phyloP scores from a whole-genome alignment of 2,329 filamentous ascomycete genomes.

The Xylaria sp. region DNA sequence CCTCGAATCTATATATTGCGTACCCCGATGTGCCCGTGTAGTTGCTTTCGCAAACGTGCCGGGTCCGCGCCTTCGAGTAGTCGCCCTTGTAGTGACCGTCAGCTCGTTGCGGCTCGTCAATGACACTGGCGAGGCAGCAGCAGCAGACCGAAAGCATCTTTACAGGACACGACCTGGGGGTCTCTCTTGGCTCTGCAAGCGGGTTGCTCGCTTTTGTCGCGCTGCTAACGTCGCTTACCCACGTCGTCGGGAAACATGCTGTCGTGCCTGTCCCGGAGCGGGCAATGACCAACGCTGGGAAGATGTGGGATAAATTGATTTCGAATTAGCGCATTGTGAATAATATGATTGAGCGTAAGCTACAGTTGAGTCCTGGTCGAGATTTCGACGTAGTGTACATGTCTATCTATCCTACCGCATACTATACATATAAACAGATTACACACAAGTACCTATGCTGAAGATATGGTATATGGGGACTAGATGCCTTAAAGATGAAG shows the following conservation, averaged over 20 bases:
- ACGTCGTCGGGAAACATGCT: neutral
- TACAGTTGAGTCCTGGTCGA: neutral
- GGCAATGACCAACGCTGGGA: neutral
- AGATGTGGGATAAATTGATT: neutral
- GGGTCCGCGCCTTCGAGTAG: no score
- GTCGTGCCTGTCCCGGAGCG: slow-evolving; percentile 9
- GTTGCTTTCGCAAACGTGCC: no score
- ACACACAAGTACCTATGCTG: neutral
- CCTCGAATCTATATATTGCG: slow-evolving; percentile 14
- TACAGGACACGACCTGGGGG: no score
- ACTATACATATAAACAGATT: neutral
- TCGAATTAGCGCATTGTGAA: neutral
- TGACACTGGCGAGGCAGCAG: no score
- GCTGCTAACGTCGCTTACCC: slow-evolving; percentile 4
- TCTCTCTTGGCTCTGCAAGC: no score
- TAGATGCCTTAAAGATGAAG: slow-evolving; percentile 9
- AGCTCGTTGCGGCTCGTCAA: no score
- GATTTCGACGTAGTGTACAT: neutral
- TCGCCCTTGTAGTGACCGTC: no score
- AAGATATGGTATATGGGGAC: neutral
- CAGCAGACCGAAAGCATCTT: no score
- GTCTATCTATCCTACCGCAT: neutral
- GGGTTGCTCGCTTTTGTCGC: no score
- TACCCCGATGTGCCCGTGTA: no score
- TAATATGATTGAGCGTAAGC: neutral